A percentile compares a stretch with the other conserved stretches of the same genome.
Conservation (phyloP, 805 yeast species). For the Barnettozyma pratensis region DNA sequence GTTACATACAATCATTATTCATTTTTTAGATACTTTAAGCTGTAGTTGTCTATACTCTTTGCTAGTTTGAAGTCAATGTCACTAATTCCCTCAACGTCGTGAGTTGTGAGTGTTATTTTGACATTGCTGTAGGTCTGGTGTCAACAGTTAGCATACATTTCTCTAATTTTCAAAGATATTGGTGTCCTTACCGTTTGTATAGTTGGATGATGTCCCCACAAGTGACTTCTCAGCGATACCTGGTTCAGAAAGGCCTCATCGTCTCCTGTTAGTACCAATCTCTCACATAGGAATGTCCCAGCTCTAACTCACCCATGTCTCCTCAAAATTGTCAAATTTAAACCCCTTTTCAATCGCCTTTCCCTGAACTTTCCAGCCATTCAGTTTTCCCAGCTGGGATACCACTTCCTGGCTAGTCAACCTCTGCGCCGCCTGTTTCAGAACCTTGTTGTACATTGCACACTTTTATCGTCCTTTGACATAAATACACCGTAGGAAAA, state of each 20-base stretch:
- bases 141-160: not conserved
- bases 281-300: not conserved
- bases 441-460: constrained; percentile 35
- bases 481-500: not conserved
- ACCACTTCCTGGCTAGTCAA: constrained; percentile 23
- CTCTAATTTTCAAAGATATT: no score
- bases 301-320: constrained; percentile 47
- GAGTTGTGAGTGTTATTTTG: constrained; percentile 52
- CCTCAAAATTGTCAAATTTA: constrained; percentile 46
- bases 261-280: not conserved
- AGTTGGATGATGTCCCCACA: constrained; percentile 66
- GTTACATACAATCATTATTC: not conserved
- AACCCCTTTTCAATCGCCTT: constrained; percentile 30
- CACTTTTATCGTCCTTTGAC: no score
- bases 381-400: constrained; percentile 15
- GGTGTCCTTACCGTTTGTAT: constrained; percentile 38
- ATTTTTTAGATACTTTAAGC: constrained; percentile 3
- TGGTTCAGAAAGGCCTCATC: constrained; percentile 41
- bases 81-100: constrained; percentile 52
- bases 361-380: constrained; percentile 22
- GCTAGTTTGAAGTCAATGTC: constrained; percentile 58
- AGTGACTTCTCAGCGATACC: constrained; percentile 52
- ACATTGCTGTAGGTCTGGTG: constrained; percentile 49
- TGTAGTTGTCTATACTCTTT: constrained; percentile 35
- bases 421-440: constrained; percentile 26